Evolutionary conservation across 495 filamentous ascomycete species (phyloP), one percentile per base, ranked within the genome.

Genomic region (Penicilliopsis zonata): DNA sequence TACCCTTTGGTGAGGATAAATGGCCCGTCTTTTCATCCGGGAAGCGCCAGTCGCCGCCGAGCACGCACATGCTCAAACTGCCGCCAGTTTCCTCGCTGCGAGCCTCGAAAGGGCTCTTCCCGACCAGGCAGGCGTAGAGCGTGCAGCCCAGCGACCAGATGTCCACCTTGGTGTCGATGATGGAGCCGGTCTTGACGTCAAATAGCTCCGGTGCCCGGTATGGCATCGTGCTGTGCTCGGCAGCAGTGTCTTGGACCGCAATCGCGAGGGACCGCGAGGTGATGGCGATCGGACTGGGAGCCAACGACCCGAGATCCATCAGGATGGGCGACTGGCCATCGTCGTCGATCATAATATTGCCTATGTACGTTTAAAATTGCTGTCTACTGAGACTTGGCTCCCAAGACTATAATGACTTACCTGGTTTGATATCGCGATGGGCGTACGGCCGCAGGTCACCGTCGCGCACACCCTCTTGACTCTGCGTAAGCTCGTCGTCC

Each of bases 121-220:
- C 90, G 32, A 94, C 83, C 13, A 98, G 60, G 41, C 92, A 95
- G 13, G 92, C 88, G 59, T 93, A 98, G 21, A 98, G 65, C 0
- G 92, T 96, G 60, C 88, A 95, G 17, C 90, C 90, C 13, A 98
- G 63, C 2, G 84, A 93, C 90, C 90, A 98, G 42, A 98, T 92
- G 47, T 98, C 90, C 24, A 94, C 90, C 52, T 94, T 96, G 12
- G 90, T 94, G 51, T 98, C 90, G 44, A 98, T 78, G 28, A 83
- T 71, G 7, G 78, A 80, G 21, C 85, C 88, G 3, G 86, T 95
- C 54, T 94, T 93, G 35, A 96, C 92, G 47, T 98, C 90, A 52
- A 98, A 98, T 20, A 98, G 77, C 57, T 98, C 90, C 0, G 90
- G 90, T 2, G 90, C 90, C 30, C 90, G 85, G 57, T 98, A 98